Evolutionary conservation across 441 rosid genomes (phyloP).

Genomic region (Dalechampia spathulata): DNA sequence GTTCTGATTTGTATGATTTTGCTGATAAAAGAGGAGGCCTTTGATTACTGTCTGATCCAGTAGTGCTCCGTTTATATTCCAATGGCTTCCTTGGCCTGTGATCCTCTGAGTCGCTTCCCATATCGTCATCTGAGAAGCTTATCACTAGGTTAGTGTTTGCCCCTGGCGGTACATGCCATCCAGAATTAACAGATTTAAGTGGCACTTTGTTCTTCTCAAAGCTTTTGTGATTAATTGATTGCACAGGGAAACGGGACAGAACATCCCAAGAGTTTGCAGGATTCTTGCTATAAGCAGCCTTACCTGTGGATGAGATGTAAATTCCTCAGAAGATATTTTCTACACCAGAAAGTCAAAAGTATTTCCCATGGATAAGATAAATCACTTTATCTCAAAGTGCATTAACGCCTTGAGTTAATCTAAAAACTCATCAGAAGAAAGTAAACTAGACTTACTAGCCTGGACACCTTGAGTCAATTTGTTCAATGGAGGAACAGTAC

Average conservation of each 20-base stretch:
- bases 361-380: background rate
- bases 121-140: slow-evolving; percentile 82
- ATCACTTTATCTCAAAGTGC: background rate
- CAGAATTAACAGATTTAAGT: slow-evolving; percentile 31
- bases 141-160: slow-evolving; percentile 67
- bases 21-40: slow-evolving; percentile 24
- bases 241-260: slow-evolving; percentile 23
- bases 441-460: slow-evolving; percentile 25
- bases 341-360: no score
- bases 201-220: slow-evolving; percentile 38
- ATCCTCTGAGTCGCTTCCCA: slow-evolving; percentile 71
- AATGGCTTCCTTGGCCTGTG: slow-evolving; percentile 18
- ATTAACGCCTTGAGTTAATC: background rate
- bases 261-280: slow-evolving; percentile 23
- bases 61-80: slow-evolving; percentile 27
- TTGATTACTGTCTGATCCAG: slow-evolving; percentile 24
- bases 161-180: slow-evolving; percentile 35
- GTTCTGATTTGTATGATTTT: slow-evolving; percentile 30
- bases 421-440: background rate
- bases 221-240: slow-evolving; percentile 34
- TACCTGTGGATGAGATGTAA: slow-evolving; percentile 35
- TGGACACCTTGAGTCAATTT: slow-evolving; percentile 33
- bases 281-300: slow-evolving; percentile 23
- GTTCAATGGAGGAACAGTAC: slow-evolving; percentile 19
- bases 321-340: background rate